Percentiles rank a stretch among this genome's conserved stretches.
Conservation (phyloP, 2,329 filamentous ascomycete genomes). For the Pseudogymnoascus sp. region DNA sequence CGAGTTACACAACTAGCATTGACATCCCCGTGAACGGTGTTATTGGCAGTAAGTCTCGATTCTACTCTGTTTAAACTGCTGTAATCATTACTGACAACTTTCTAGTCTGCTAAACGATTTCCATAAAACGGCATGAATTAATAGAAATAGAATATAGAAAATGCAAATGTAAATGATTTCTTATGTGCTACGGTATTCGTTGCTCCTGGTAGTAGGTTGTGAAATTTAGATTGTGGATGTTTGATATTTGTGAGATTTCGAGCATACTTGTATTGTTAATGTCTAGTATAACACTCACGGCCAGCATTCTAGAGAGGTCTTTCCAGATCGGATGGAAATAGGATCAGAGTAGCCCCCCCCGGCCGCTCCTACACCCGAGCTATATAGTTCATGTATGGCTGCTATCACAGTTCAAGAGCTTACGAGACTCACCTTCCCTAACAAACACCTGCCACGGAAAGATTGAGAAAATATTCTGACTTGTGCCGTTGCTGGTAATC, state of each 20-base stretch:
- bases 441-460: not conserved
- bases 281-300: not conserved
- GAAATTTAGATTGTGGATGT: not conserved
- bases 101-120: not conserved
- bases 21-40: slow-evolving; percentile 32
- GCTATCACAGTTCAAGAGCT: not conserved
- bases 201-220: not conserved
- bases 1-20: slow-evolving; percentile 31
- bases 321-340: not conserved
- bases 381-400: not conserved
- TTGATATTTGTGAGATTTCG: not conserved
- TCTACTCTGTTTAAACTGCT: not conserved
- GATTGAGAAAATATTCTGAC: not conserved
- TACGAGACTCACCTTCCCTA: not conserved
- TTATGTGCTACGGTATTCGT: not conserved
- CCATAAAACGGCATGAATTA: not conserved
- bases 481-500: not conserved
- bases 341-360: not conserved
- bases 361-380: not conserved
- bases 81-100: not conserved
- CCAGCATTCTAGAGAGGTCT: not conserved
- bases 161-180: not conserved
- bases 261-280: not conserved
- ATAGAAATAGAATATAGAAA: not conserved
- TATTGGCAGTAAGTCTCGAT: not conserved